phyloP scores from a whole-genome alignment of 768 basidiomycete species.

The Termitomyces sp. region DNA sequence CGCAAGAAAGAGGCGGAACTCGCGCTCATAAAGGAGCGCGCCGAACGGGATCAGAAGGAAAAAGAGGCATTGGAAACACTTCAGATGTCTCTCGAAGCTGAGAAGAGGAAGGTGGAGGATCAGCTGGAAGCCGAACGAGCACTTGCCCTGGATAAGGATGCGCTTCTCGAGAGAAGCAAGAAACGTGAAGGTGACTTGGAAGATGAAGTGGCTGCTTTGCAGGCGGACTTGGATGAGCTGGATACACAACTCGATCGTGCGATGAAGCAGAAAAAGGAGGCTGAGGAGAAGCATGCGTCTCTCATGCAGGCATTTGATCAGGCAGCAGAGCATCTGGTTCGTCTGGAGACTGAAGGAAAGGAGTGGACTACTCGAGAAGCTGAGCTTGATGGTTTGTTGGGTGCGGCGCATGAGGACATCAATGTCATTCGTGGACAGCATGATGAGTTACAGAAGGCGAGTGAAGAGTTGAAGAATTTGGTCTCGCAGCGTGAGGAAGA shows the following conservation, averaged over 20 bases:
- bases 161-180: conserved; percentile 78
- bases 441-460: conserved; percentile 58
- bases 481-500: conserved; percentile 81
- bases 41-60: conserved; percentile 84
- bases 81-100: conserved; percentile 78
- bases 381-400: conserved; percentile 57
- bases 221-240: conserved; percentile 78
- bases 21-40: conserved; percentile 73
- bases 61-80: conserved; percentile 73
- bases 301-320: conserved; percentile 74
- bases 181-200: conserved; percentile 81
- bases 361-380: conserved; percentile 62
- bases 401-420: conserved; percentile 55
- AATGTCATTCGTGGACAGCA: conserved; percentile 54
- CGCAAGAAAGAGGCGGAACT: conserved; percentile 85
- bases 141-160: conserved; percentile 79
- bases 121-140: conserved; percentile 80
- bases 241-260: conserved; percentile 85
- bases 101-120: conserved; percentile 79
- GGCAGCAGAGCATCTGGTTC: conserved; percentile 82
- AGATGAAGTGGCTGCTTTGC: conserved; percentile 78
- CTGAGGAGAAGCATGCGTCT: conserved; percentile 73
- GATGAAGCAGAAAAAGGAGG: conserved; percentile 72
- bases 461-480: conserved; percentile 68
- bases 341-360: conserved; percentile 74